A percentile compares a stretch with the other conserved stretches of the same genome.
Evolutionary conservation across 1,139 yeast species (phyloP).

Genomic region (Petasospora fabianii): DNA sequence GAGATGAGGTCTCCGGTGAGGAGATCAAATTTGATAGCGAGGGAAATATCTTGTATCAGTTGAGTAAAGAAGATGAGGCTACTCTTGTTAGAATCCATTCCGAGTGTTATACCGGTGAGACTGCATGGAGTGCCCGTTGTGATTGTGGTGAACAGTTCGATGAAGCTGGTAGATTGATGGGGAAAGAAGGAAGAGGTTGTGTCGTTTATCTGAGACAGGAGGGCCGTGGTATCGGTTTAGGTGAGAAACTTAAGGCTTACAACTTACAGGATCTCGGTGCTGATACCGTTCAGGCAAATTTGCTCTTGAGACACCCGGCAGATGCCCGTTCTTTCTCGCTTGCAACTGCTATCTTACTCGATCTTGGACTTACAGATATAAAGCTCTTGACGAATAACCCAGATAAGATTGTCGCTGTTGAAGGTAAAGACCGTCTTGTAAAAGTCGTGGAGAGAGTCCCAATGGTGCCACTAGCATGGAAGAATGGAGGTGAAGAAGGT

Average conservation of each 20-base stretch:
- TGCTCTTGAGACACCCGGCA: constrained; percentile 91
- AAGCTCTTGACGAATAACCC: constrained; percentile 91
- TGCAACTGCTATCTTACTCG: constrained; percentile 89
- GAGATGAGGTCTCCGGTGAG: constrained; percentile 43
- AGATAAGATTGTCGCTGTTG: constrained; percentile 92
- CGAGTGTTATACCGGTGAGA: constrained; percentile 98
- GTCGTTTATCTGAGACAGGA: constrained; percentile 96
- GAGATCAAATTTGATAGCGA: constrained; percentile 43
- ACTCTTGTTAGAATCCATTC: constrained; percentile 84
- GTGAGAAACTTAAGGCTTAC: constrained; percentile 95
- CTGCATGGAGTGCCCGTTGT: constrained; percentile 98
- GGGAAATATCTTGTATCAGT: constrained; percentile 51
- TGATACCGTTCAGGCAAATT: constrained; percentile 95
- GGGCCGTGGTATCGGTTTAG: constrained; percentile 96
- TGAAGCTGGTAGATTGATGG: constrained; percentile 94
- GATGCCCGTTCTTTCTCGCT: constrained; percentile 90
- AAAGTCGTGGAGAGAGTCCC: constrained; percentile 84
- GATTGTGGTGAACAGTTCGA: constrained; percentile 99
- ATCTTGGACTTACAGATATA: constrained; percentile 71
- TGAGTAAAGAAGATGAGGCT: constrained; percentile 32
- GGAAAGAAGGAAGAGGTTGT: constrained; percentile 82
- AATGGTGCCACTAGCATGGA: constrained; percentile 96
- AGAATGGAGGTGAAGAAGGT: constrained; percentile 47
- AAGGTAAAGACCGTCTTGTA: constrained; percentile 69
- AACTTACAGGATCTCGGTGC: constrained; percentile 97